These are phyloP conservation scores for Acacia confusa DNA, from an alignment of 306 rosid genomes.

Conservation along the genomic window DNA sequence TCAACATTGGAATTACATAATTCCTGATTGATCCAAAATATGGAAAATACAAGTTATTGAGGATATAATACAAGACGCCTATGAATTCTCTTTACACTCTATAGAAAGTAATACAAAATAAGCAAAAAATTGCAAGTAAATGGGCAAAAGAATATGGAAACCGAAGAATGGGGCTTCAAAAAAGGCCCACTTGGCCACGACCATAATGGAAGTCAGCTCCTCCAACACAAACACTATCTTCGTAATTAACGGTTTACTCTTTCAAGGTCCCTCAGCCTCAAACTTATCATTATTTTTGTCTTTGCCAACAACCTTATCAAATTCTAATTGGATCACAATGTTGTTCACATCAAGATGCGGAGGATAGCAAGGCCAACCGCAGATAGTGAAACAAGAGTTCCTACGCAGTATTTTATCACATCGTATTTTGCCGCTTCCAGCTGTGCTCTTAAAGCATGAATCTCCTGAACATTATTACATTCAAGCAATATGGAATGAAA, in stretches of 20 bases:
- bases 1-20: background rate
- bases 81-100: background rate
- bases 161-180: constrained; percentile 8
- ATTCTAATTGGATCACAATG: constrained; percentile 28
- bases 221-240: constrained; percentile 11
- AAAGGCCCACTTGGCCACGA: constrained; percentile 7
- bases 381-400: constrained; percentile 93
- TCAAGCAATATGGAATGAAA: background rate
- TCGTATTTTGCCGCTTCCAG: constrained; percentile 96
- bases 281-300: background rate
- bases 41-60: background rate
- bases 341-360: constrained; percentile 69
- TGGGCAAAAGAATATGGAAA: background rate
- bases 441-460: constrained; percentile 82
- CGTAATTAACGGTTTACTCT: constrained; percentile 13
- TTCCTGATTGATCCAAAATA: background rate
- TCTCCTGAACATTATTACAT: constrained; percentile 58
- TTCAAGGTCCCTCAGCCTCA: constrained; percentile 5
- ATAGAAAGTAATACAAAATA: background rate
- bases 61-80: background rate
- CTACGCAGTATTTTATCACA: constrained; percentile 94
- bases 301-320: background rate
- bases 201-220: background rate
- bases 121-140: background rate
- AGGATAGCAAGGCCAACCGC: constrained; percentile 93